These are phyloP conservation scores for Beverwykella pulmonaria DNA, from an alignment of 495 filamentous ascomycete species.

Conservation along the genomic window DNA sequence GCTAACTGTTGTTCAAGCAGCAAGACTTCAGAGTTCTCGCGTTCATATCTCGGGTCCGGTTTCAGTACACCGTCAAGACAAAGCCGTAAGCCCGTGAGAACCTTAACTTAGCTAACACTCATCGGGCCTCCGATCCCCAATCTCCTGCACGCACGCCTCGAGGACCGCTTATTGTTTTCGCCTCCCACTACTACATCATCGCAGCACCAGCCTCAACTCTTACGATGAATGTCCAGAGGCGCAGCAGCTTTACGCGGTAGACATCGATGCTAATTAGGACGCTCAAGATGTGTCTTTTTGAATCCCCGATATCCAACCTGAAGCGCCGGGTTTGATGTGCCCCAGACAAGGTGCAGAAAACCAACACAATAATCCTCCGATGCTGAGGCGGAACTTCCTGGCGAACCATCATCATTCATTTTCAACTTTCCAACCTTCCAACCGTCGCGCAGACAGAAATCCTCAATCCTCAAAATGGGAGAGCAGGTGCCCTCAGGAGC, in stretches of 20 bases:
- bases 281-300: neutral
- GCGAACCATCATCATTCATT: neutral
- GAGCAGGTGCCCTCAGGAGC: neutral
- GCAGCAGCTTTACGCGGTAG: neutral
- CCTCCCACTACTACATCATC: neutral
- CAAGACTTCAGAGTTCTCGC: neutral
- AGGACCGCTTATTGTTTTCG: neutral
- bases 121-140: neutral
- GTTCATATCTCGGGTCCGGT: neutral
- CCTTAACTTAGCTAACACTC: neutral
- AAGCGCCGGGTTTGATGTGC: neutral
- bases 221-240: neutral
- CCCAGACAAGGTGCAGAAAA: neutral
- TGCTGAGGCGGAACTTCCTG: neutral
- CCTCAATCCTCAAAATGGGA: neutral
- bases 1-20: neutral
- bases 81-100: neutral
- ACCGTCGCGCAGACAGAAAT: neutral
- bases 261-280: neutral
- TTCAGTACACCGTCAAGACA: neutral
- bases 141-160: neutral
- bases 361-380: neutral
- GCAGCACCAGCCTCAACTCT: neutral
- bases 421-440: neutral
- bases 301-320: neutral